Evolutionary conservation across 2,329 filamentous ascomycete genomes (phyloP).

Genomic region (Calonectria henricotiae): DNA sequence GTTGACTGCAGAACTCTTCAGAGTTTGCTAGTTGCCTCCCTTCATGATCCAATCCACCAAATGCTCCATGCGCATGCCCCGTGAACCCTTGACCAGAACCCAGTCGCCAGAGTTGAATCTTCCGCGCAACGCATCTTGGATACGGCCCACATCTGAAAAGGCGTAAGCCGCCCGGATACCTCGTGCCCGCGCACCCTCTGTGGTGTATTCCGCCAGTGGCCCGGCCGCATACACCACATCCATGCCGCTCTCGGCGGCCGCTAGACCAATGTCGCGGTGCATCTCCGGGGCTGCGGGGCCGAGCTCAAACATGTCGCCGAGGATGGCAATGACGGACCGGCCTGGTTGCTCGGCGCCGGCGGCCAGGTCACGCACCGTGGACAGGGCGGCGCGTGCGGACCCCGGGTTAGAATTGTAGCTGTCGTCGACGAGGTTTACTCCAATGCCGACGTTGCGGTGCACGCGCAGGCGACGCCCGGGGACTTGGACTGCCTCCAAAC

Average conservation of each 20-base stretch:
- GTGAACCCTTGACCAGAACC: neutral
- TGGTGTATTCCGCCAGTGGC: neutral
- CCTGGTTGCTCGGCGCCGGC: neutral
- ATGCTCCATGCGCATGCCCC: neutral
- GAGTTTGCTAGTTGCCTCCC: no score
- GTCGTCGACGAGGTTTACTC: neutral
- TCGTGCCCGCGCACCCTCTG: neutral
- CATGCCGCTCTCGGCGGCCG: neutral
- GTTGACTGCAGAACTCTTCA: no score
- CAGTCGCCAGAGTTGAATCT: neutral
- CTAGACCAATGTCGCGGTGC: neutral
- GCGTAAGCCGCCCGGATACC: neutral
- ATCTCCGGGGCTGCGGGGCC: neutral
- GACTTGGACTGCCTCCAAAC: neutral
- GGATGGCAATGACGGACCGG: neutral
- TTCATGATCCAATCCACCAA: neutral
- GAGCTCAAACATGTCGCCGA: constrained; percentile 1
- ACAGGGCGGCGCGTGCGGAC: neutral
- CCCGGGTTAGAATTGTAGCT: neutral
- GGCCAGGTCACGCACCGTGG: neutral
- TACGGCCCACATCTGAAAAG: neutral
- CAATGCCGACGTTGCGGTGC: neutral
- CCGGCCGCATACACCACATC: neutral
- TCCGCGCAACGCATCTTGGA: neutral
- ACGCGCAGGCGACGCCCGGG: neutral